These are phyloP conservation scores for Haplosporangium sp. DNA, from an alignment of 371 early-diverging fungal species.

Conservation along the genomic window DNA sequence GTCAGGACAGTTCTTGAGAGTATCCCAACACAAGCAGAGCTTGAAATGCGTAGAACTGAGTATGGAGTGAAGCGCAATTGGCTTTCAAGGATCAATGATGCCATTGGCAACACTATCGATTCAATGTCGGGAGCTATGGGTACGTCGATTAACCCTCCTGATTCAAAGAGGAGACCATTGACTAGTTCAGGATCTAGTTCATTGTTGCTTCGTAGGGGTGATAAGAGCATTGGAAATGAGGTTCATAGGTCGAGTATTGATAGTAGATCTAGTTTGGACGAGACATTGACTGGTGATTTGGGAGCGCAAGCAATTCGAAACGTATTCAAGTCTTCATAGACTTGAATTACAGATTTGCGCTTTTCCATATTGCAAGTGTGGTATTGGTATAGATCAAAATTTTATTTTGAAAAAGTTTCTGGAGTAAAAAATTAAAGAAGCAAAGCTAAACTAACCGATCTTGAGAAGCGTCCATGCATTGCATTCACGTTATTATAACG, in stretches of 20 bases:
- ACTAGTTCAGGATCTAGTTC: too few species aligned
- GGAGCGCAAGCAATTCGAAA: conserved; percentile 35
- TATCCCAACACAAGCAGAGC: conserved; percentile 33
- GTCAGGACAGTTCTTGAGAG: conserved; percentile 24
- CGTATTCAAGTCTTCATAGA: conserved; percentile 16
- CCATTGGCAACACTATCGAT: conserved; percentile 6
- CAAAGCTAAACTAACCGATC: too few species aligned
- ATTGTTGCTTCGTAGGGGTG: not conserved
- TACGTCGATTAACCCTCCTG: not conserved
- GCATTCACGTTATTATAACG: too few species aligned
- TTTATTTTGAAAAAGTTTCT: too few species aligned
- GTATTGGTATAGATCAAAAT: too few species aligned
- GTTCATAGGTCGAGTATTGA: too few species aligned
- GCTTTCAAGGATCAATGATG: conserved; percentile 27
- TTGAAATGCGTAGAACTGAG: conserved; percentile 26
- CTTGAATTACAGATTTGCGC: too few species aligned
- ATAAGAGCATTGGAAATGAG: not conserved
- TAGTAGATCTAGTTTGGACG: not conserved
- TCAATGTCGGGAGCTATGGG: not conserved
- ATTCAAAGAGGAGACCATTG: not conserved
- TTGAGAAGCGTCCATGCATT: too few species aligned
- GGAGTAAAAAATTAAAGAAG: too few species aligned
- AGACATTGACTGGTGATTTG: conserved; percentile 10
- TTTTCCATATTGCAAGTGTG: too few species aligned
- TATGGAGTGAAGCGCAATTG: conserved; percentile 36